Base-by-base conservation (phyloP, 768 basidiomycete genomes). In the Amanita rimosa region DNA sequence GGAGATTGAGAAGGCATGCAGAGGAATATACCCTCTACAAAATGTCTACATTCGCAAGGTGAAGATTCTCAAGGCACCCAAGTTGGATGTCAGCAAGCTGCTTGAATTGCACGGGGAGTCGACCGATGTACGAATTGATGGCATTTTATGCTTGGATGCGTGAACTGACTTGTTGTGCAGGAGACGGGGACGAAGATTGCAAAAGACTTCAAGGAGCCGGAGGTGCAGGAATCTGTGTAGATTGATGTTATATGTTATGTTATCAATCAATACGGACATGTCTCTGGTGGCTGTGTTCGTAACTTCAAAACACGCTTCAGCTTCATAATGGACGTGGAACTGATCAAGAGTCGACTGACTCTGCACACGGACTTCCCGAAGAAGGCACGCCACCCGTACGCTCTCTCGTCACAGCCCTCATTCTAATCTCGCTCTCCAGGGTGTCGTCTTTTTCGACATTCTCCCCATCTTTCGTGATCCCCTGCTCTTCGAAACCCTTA, bases 11-110 rank as follows among this genome's bases (percentile, higher is more conserved):
- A 99, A 99, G 77, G 85, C 95, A 46, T 78, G 84, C 53, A 77
- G 91, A 61, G 87, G 85, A 67, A 98, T 98, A 73, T 99, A 94
- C 76, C 96, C 96, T 58, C 72, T 99, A 63, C 94, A 98, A 76
- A 98, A 98, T 68, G 94, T 97, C 64, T 95, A 93, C 73, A 79
- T 98, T 62, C 87, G 96, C 72, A 98, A 99, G 76, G 94, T 88
- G 59, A 99, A 99, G 79, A 97, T 99, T 65, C 76, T 99, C 62
- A 98, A 97, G 73, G 76, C 94, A 54, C 96, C 96, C 55, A 96
- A 95, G 68, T 93, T 95, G 66, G 94, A 96, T 67, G 75, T 92
- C 49, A 82, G 86, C 55, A 98, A 98, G 73, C 76, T 98, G 44
- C 79, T 98, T 55, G 96, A 99, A 68, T 81, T 95, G 50, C 96